Evolutionary conservation across 2,329 filamentous ascomycete species (phyloP).

Genomic region (Colletotrichum chrysophilum): DNA sequence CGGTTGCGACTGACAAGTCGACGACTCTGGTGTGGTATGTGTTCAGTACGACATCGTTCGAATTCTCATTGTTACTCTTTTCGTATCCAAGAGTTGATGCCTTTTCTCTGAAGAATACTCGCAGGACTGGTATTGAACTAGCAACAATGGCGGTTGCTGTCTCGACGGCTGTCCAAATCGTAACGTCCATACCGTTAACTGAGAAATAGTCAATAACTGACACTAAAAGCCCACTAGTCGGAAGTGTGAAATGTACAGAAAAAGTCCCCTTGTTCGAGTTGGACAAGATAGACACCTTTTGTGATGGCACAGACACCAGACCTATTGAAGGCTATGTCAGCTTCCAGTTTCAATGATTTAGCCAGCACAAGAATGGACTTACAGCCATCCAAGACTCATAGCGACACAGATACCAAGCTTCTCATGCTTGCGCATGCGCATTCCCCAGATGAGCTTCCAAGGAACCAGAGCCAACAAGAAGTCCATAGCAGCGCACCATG

Average conservation of each 20-base stretch:
- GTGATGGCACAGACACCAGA: slow-evolving; percentile 2
- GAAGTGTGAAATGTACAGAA: neutral
- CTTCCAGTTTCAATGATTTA: neutral
- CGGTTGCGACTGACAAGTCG: neutral
- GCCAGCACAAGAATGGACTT: neutral
- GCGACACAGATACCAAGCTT: slow-evolving; percentile 33
- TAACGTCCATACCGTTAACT: slow-evolving; percentile 25
- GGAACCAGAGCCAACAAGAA: slow-evolving; percentile 32
- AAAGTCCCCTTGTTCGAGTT: slow-evolving; percentile 1
- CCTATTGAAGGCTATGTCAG: neutral
- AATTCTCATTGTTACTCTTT: neutral
- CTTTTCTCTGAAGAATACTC: slow-evolving; percentile 28
- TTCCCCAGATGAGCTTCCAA: slow-evolving; percentile 32
- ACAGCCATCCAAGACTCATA: slow-evolving; percentile 27
- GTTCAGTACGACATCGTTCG: neutral
- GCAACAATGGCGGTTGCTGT: slow-evolving; percentile 31
- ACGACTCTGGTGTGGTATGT: neutral
- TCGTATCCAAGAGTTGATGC: slow-evolving; percentile 3
- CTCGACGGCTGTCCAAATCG: slow-evolving; percentile 33
- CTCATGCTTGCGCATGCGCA: slow-evolving; percentile 33
- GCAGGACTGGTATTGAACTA: slow-evolving; percentile 36
- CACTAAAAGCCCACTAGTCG: neutral
- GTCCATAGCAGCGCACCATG: slow-evolving; percentile 26
- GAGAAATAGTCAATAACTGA: neutral
- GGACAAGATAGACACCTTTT: slow-evolving; percentile 12